Evolutionary conservation across 352 stramenopile genomes (phyloP), one percentile per base, ranked within the genome.

Genomic region (Pilasporangium apinafurcum): DNA sequence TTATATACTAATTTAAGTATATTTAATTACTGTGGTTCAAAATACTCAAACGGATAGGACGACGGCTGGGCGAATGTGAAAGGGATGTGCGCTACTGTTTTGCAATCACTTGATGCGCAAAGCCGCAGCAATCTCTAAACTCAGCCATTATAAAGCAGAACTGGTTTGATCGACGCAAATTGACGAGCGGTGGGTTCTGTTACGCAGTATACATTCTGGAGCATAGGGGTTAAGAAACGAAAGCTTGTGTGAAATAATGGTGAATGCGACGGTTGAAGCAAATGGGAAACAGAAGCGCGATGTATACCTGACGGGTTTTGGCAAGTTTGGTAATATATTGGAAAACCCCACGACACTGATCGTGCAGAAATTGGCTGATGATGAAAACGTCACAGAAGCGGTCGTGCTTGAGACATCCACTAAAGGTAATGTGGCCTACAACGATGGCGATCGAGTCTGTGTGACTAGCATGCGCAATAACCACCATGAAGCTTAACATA

Each of bases 261-360:
- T 34, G 20, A 52, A 62, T 39, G 33, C 36, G 29, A 58, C 42
- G 44, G 37, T 17, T 25, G 18, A 43, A 0, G 27, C 25, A 9
- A 27, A 33, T 28, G 9, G 31, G 12, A 36, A 41, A 55, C 48
- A 56, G 48, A 56, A 56, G 34, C 71, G 75, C 34, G 69, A 78
- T 37, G 77, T 89, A 54, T 86, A 83, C 56, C 54, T 91, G 31
- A 93, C 82, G 29, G 78, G 82, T 36, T 93, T 93, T 29, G 82
- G 78, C 60, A 84, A 86, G 56, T 93, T 93, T 40, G 82, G 71
- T 32, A 57, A 90, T 56, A 83, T 93, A 26, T 26, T 83, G 10
- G 69, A 88, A 37, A 93, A 93, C 52, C 78, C 78, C n/a, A 91
- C 78, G 43, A 87, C 71, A 14, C 46, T 56, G 24, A 52, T 93